Conservation (phyloP, 306 rosid species). For the Vigna trinervia region DNA sequence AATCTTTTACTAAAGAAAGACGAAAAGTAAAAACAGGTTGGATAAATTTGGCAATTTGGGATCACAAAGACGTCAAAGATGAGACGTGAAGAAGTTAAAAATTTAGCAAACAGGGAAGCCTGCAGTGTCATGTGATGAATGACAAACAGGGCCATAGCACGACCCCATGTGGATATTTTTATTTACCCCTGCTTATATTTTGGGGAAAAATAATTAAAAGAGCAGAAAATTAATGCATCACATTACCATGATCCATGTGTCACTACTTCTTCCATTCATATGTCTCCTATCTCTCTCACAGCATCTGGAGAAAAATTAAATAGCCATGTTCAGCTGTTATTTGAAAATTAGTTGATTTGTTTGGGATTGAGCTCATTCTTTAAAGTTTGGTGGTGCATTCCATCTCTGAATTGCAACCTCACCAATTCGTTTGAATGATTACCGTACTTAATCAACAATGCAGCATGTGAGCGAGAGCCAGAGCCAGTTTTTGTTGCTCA, state of each 20-base stretch:
- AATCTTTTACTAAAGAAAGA: conserved; percentile 10
- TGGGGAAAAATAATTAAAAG: neutral
- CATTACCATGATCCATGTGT: conserved; percentile 27
- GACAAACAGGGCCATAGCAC: neutral
- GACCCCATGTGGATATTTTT: neutral
- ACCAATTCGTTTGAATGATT: conserved; percentile 6
- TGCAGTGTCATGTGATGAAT: conserved; percentile 10
- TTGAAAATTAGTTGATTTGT: conserved; percentile 8
- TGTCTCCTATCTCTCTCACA: conserved; percentile 14
- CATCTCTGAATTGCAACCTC: neutral
- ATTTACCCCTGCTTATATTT: neutral
- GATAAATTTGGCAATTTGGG: neutral
- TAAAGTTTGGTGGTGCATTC: conserved; percentile 11
- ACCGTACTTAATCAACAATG: neutral
- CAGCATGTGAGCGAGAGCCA: neutral
- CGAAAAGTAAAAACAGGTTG: conserved; percentile 7
- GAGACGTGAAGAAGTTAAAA: neutral
- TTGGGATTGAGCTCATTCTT: conserved; percentile 16
- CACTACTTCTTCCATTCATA: conserved; percentile 23
- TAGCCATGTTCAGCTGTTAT: neutral
- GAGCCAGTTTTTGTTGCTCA: neutral
- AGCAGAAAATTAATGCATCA: conserved; percentile 18
- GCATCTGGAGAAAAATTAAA: conserved; percentile 1
- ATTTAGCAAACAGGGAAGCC: neutral
- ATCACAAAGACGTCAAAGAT: conserved; percentile 1